phyloP scores from a whole-genome alignment of 257 asterid genomes.

The Eustoma russellianum region DNA sequence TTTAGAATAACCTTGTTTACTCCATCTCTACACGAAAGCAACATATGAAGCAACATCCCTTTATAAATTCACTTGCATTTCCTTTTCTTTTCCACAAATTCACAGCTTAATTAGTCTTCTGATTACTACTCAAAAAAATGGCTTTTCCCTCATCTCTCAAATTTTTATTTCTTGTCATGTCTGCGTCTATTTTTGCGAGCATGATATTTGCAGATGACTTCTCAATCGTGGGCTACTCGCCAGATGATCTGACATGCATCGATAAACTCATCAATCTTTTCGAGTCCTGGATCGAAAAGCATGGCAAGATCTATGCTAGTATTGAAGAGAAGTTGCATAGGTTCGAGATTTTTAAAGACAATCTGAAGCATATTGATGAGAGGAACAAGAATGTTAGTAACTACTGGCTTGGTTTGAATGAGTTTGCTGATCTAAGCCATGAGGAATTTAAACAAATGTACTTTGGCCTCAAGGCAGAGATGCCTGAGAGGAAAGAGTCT shows the following conservation, averaged over 20 bases:
- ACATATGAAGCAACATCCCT: conserved; percentile 2
- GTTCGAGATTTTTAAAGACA: conserved; percentile 60
- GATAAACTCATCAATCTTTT: conserved; percentile 55
- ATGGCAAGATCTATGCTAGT: conserved; percentile 36
- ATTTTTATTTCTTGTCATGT: conserved; percentile 24
- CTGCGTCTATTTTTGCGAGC: conserved; percentile 16
- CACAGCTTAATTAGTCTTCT: conserved; percentile 8
- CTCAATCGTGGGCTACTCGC: conserved; percentile 52
- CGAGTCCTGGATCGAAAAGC: conserved; percentile 48
- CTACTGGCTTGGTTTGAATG: conserved; percentile 63
- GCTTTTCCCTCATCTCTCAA: conserved; percentile 25
- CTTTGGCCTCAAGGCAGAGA: conserved; percentile 39
- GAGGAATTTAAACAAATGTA: conserved; percentile 53
- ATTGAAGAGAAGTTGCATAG: conserved; percentile 55
- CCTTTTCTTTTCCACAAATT: conserved; percentile 18
- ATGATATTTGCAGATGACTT: conserved; percentile 29
- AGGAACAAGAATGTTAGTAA: conserved; percentile 37
- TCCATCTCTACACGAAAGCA: conserved; percentile 29
- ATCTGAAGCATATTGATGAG: conserved; percentile 56
- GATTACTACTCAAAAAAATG: conserved; percentile 17
- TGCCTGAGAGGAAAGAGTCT: conserved; percentile 13
- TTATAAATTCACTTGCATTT: conserved; percentile 16
- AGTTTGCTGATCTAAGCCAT: conserved; percentile 56
- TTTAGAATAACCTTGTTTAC: conserved; percentile 4
- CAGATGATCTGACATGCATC: conserved; percentile 40